These are phyloP conservation scores for Penicillium digitatum DNA, from an alignment of 2,329 filamentous ascomycete species.

Conservation along the genomic window DNA sequence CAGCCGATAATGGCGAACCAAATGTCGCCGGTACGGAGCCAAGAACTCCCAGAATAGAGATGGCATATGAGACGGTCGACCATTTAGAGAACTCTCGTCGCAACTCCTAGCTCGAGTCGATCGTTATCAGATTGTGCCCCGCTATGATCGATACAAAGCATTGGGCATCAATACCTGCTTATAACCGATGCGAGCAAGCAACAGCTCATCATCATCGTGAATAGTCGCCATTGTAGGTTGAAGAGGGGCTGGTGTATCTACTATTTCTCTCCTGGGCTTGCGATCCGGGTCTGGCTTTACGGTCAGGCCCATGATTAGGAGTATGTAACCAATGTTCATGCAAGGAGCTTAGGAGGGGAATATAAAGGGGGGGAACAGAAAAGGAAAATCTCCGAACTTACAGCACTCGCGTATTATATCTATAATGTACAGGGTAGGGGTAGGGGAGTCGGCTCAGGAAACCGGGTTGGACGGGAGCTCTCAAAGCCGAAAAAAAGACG, in stretches of 20 bases:
- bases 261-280: slow-evolving; percentile 2
- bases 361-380: slow-evolving; percentile 2
- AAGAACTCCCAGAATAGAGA: slow-evolving; percentile 61
- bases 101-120: slow-evolving; percentile 48
- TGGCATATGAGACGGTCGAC: slow-evolving; percentile 64
- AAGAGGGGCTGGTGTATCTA: not conserved
- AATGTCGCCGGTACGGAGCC: slow-evolving; percentile 64
- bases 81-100: slow-evolving; percentile 62
- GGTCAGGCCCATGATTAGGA: slow-evolving; percentile 14
- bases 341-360: slow-evolving; percentile 2
- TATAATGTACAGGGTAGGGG: not conserved
- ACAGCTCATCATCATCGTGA: slow-evolving; percentile 56
- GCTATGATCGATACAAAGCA: slow-evolving; percentile 1
- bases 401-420: slow-evolving; percentile 14
- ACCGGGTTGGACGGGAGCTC: slow-evolving; percentile 13
- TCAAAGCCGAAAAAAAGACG: slow-evolving; percentile 15
- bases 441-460: not conserved
- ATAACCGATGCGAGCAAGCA: slow-evolving; percentile 60
- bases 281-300: slow-evolving; percentile 11
- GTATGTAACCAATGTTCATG: not conserved
- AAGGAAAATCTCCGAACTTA: slow-evolving; percentile 6
- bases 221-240: slow-evolving; percentile 41
- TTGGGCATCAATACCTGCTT: slow-evolving; percentile 51
- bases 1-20: slow-evolving; percentile 54
- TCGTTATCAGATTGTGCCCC: slow-evolving; percentile 8